phyloP scores from a whole-genome alignment of 306 rosid genomes.

The Lathyrus tuberosus region DNA sequence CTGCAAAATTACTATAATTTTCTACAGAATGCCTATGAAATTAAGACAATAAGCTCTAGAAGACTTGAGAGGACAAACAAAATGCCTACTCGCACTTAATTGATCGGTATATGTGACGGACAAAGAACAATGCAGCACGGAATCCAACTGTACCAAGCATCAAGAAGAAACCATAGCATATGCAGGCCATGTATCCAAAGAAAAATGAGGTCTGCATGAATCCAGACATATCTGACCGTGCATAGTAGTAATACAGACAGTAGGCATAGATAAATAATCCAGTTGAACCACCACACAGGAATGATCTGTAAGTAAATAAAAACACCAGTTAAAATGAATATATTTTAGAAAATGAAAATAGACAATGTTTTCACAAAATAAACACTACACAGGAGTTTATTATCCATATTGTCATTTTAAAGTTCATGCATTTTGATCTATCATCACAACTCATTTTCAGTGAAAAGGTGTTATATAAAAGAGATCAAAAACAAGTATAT shows the following conservation, averaged over 20 bases:
- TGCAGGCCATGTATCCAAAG: constrained; percentile 60
- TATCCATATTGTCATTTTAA: constrained; percentile 8
- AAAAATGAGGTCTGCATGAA: constrained; percentile 60
- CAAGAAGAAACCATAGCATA: constrained; percentile 59
- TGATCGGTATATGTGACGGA: constrained; percentile 55
- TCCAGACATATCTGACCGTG: constrained; percentile 57
- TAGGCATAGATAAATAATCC: constrained; percentile 56
- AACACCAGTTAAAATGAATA: constrained; percentile 13
- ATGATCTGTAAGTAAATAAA: constrained; percentile 46
- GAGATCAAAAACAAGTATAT: background rate
- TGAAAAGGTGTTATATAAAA: background rate
- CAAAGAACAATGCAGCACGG: constrained; percentile 51
- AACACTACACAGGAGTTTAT: background rate
- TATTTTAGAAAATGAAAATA: background rate
- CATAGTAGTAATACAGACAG: constrained; percentile 56
- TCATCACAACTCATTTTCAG: constrained; percentile 22
- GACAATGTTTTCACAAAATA: background rate
- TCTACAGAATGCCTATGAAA: constrained; percentile 58
- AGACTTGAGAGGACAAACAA: constrained; percentile 40
- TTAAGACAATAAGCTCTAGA: constrained; percentile 38
- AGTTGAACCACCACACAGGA: constrained; percentile 57
- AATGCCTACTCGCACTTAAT: constrained; percentile 59
- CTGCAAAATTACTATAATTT: constrained; percentile 67
- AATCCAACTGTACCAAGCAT: constrained; percentile 55
- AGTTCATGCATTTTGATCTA: constrained; percentile 14